Evolutionary conservation across 2,329 filamentous ascomycete species (phyloP).

Genomic region (Microdochium bolleyi): DNA sequence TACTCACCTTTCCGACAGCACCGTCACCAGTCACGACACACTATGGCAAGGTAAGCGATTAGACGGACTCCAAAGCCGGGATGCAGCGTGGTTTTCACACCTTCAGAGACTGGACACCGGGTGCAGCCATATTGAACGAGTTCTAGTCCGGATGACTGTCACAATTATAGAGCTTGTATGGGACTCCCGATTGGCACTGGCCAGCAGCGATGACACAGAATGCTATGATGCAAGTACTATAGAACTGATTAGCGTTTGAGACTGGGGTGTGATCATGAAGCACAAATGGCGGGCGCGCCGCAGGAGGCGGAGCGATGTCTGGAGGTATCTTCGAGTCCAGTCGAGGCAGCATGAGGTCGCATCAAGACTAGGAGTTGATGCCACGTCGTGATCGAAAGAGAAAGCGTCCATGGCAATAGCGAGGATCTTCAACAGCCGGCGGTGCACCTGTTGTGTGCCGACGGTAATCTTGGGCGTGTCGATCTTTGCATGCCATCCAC

Average conservation of each 20-base stretch:
- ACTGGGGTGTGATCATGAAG: not conserved
- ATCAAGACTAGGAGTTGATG: too few relatives aligned
- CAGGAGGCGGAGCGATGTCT: too few relatives aligned
- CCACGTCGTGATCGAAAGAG: too few relatives aligned
- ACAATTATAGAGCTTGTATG: not conserved
- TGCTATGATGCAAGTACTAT: not conserved
- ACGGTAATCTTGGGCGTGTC: too few relatives aligned
- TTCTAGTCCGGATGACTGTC: slow-evolving; percentile 6
- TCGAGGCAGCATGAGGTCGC: too few relatives aligned
- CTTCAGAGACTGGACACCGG: slow-evolving; percentile 86
- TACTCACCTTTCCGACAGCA: slow-evolving; percentile 91
- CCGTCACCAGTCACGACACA: slow-evolving; percentile 98
- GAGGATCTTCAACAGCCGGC: too few relatives aligned
- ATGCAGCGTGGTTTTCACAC: slow-evolving; percentile 46
- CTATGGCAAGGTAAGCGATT: slow-evolving; percentile 36
- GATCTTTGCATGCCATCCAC: too few relatives aligned
- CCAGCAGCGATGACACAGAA: slow-evolving; percentile 3
- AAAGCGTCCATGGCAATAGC: too few relatives aligned
- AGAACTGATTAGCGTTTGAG: not conserved
- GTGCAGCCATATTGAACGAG: slow-evolving; percentile 63
- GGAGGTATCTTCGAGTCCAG: too few relatives aligned
- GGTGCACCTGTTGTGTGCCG: too few relatives aligned
- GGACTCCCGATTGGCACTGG: slow-evolving; percentile 2
- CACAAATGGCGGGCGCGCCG: not conserved
- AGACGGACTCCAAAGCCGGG: slow-evolving; percentile 21